Base-by-base conservation (phyloP, 345 rosid genomes). In the Pseudoturritis turrita region DNA sequence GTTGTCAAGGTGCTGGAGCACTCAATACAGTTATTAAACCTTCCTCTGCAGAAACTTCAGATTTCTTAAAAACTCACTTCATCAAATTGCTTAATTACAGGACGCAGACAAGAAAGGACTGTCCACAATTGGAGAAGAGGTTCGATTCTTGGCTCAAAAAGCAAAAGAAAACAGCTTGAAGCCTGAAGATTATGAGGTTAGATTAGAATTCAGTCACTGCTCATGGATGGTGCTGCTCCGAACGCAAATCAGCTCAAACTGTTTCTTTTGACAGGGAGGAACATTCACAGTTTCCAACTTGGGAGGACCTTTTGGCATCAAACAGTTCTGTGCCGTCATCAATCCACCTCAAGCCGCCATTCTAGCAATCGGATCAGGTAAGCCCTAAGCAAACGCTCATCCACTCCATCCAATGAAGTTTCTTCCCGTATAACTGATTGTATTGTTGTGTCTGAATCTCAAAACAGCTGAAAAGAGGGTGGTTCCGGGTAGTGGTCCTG, bases 251-350 rank as follows among this genome's bases (percentile, higher is more conserved):
- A 45, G 31, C 36, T 52, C 26, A 10, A 69, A 36, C 14, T 14
- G 14, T 58, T 77, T 54, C 11, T 12, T 45, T 56, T 72, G 78
- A 44, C 91, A 95, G 96, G 96, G 97, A 77, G 99, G 99, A 62
- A 91, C 99, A 18, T 95, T 95, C 62, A 87, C 96, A 10, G 96
- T 95, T 23, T 86, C 99, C 55, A 95, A 95, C 81, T 81, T 95
- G 83, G 99, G 99, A 66, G 98, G 98, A 44, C 96, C 99, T n/a
- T 91, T 89, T 37, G 97, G 97, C 15, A 79, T 95, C 82, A 91
- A 87, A 80, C 97, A 95, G 66, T 89, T 95, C 65, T 91, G 96
- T 71, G 99, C 97, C 43, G 89, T 91, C 60, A 79, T 95, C 56
- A 95, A 91, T 81, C 99, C 97, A 72, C 99, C 97, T 70, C 97